Conservation (phyloP, 2,329 filamentous ascomycete genomes). For the Colletotrichum acutatum region DNA sequence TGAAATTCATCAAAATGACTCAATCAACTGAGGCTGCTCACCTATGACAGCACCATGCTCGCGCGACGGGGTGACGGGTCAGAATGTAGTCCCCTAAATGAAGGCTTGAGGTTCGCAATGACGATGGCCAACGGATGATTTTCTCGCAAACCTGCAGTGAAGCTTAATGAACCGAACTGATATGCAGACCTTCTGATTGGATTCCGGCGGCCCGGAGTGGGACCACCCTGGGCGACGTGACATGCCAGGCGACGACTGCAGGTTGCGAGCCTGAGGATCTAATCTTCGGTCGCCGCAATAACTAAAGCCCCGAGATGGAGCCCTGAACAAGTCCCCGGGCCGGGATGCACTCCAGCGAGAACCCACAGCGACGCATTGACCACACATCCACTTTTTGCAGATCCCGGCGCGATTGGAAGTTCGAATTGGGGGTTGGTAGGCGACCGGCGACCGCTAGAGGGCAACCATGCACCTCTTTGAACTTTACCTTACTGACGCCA, state of each 20-base stretch:
- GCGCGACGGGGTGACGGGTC: constrained; percentile 7
- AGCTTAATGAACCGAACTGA: constrained; percentile 17
- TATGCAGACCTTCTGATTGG: constrained; percentile 27
- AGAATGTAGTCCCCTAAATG: constrained; percentile 3
- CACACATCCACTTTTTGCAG: constrained; percentile 16
- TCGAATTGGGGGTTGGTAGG: neutral
- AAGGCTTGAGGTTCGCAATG: constrained; percentile 10
- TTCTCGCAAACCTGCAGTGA: constrained; percentile 22
- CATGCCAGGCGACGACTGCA: neutral
- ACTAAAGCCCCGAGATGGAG: neutral
- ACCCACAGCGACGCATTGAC: neutral
- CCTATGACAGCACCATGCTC: constrained; percentile 36
- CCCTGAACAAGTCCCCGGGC: neutral
- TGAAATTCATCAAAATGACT: no score
- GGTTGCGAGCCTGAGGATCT: constrained; percentile 16
- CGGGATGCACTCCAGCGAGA: neutral
- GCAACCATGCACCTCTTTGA: constrained; percentile 22
- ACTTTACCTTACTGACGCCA: constrained; percentile 29
- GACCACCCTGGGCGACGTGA: neutral
- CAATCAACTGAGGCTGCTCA: neutral
- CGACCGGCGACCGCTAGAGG: constrained; percentile 5
- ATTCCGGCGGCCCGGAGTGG: constrained; percentile 4
- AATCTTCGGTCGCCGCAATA: neutral
- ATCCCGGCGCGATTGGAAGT: constrained; percentile 19
- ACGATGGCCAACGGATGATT: constrained; percentile 1